A percentile compares a stretch with the other conserved stretches of the same genome.
These are phyloP conservation scores for Sporobolomyces pararoseus DNA, from an alignment of 768 basidiomycete genomes.

Conservation along the genomic window DNA sequence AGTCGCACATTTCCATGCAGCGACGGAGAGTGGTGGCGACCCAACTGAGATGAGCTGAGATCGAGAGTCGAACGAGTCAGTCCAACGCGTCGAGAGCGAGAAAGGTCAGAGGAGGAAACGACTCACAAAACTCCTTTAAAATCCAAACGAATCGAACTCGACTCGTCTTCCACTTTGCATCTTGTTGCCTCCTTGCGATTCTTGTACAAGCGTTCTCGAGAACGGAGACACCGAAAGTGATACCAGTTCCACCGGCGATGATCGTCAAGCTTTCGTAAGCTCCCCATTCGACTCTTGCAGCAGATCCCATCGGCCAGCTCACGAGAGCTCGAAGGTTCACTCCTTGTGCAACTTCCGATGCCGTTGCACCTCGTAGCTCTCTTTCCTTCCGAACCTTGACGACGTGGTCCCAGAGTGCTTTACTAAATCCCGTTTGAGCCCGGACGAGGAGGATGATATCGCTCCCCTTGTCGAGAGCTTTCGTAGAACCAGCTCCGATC, in stretches of 20 bases:
- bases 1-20: slow-evolving; percentile 59
- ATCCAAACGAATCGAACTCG: slow-evolving; percentile 74
- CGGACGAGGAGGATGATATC: slow-evolving; percentile 66
- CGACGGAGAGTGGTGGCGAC: slow-evolving; percentile 64
- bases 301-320: slow-evolving; percentile 68
- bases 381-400: slow-evolving; percentile 47
- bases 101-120: neutral
- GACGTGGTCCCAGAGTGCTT: slow-evolving; percentile 62
- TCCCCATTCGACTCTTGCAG: slow-evolving; percentile 60
- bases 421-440: slow-evolving; percentile 67
- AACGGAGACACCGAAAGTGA: slow-evolving; percentile 66
- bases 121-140: slow-evolving; percentile 68
- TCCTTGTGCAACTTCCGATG: slow-evolving; percentile 49
- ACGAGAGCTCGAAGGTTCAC: slow-evolving; percentile 60
- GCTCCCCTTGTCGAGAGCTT: slow-evolving; percentile 53
- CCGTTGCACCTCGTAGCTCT: slow-evolving; percentile 41
- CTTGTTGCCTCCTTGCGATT: slow-evolving; percentile 48
- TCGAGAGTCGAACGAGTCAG: neutral
- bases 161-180: slow-evolving; percentile 49
- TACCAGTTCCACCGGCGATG: slow-evolving; percentile 69
- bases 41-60: slow-evolving; percentile 71
- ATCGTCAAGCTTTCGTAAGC: slow-evolving; percentile 61
- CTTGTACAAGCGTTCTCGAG: slow-evolving; percentile 55
- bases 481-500: slow-evolving; percentile 23
- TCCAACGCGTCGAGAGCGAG: neutral